phyloP scores from a whole-genome alignment of 2,329 filamentous ascomycete genomes.

The Lachnellula hyalina region DNA sequence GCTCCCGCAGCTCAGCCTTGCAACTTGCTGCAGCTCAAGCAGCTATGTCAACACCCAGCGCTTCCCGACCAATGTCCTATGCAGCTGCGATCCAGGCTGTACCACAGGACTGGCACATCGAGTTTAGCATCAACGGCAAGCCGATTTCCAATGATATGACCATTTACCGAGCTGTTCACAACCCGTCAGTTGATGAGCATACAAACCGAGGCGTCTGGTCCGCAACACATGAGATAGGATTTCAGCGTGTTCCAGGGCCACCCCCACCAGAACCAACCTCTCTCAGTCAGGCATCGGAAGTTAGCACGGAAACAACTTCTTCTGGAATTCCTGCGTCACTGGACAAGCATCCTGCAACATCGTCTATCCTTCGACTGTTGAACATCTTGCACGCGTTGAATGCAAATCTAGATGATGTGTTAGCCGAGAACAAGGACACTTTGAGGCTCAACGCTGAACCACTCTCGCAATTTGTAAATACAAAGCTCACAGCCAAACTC shows the following conservation, averaged over 20 bases:
- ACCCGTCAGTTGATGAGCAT: slow-evolving; percentile 56
- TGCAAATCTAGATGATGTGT: slow-evolving; percentile 84
- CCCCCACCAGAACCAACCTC: slow-evolving; percentile 67
- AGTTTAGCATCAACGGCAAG: slow-evolving; percentile 84
- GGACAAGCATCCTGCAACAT: slow-evolving; percentile 75
- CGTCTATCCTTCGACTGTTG: slow-evolving; percentile 80
- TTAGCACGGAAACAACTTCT: slow-evolving; percentile 45
- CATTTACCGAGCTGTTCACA: slow-evolving; percentile 87
- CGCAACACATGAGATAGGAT: slow-evolving; percentile 84
- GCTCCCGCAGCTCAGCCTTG: slow-evolving; percentile 37
- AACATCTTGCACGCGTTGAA: slow-evolving; percentile 91
- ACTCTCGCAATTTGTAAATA: slow-evolving; percentile 93
- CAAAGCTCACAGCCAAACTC: slow-evolving; percentile 94
- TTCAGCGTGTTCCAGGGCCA: slow-evolving; percentile 78
- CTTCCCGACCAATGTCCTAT: slow-evolving; percentile 69
- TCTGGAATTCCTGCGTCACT: slow-evolving; percentile 71
- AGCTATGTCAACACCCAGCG: slow-evolving; percentile 37
- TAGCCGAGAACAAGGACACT: slow-evolving; percentile 69
- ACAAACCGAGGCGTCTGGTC: slow-evolving; percentile 80
- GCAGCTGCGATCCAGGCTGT: slow-evolving; percentile 74
- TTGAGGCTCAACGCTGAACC: slow-evolving; percentile 74
- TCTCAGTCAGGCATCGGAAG: slow-evolving; percentile 49
- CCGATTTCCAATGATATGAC: slow-evolving; percentile 87
- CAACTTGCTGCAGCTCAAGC: slow-evolving; percentile 32
- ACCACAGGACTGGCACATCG: slow-evolving; percentile 94